phyloP scores from a whole-genome alignment of 352 stramenopile species.

The Phytophthora idaei region DNA sequence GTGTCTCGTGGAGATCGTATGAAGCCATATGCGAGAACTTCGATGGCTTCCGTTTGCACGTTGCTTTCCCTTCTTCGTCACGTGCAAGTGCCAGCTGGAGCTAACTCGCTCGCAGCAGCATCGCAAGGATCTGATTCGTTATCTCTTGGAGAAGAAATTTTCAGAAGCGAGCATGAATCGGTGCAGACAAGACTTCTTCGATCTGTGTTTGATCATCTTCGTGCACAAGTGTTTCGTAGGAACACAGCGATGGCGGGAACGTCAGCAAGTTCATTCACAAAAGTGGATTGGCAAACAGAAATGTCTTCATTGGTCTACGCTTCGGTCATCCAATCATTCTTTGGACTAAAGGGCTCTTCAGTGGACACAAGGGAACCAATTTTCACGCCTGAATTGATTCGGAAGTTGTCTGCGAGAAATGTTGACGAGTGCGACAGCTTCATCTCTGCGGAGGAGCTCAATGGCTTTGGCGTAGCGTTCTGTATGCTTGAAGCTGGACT shows the following conservation, averaged over 20 bases:
- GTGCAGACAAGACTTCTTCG: constrained; percentile 37
- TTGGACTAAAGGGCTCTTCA: constrained; percentile 21
- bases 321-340: constrained; percentile 45
- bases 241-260: constrained; percentile 11
- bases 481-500: constrained; percentile 45
- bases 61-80: constrained; percentile 38
- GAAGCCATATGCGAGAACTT: constrained; percentile 36
- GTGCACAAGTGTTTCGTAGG: constrained; percentile 35
- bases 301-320: constrained; percentile 46
- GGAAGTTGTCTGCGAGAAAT: constrained; percentile 38
- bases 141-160: constrained; percentile 14
- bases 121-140: constrained; percentile 5
- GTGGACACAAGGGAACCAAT: constrained; percentile 16
- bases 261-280: constrained; percentile 31
- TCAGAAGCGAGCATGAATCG: constrained; percentile 18
- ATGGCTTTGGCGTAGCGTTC: constrained; percentile 62
- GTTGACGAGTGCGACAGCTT: constrained; percentile 28
- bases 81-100: constrained; percentile 28
- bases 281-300: constrained; percentile 39
- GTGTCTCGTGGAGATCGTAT: constrained; percentile 33
- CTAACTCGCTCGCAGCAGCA: not conserved
- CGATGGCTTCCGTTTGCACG: constrained; percentile 40
- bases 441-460: constrained; percentile 38
- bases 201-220: constrained; percentile 48
- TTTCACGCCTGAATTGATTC: constrained; percentile 44